A percentile compares a stretch with the other conserved stretches of the same genome.
phyloP scores from a whole-genome alignment of 495 filamentous ascomycete genomes.

The Neurospora sp. region DNA sequence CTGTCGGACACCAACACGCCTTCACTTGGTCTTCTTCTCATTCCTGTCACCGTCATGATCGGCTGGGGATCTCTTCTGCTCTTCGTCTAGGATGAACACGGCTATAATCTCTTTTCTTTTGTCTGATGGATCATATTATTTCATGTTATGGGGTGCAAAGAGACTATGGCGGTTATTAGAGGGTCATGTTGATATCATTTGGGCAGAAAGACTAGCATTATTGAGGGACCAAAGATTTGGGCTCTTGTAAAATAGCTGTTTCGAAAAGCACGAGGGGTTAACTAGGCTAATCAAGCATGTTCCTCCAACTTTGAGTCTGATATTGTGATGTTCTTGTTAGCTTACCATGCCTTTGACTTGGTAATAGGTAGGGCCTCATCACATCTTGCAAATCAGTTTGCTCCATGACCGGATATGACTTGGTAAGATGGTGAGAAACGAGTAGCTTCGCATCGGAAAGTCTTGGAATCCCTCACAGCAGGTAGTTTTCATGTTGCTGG shows the following conservation, averaged over 20 bases:
- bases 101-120: neutral
- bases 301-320: neutral
- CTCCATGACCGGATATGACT: neutral
- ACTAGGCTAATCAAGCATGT: neutral
- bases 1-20: constrained; percentile 5
- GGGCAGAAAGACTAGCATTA: neutral
- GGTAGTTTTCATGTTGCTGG: neutral
- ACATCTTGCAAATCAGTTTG: neutral
- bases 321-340: neutral
- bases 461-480: neutral
- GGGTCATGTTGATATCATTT: neutral
- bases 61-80: neutral
- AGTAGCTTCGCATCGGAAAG: neutral
- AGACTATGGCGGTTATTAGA: neutral
- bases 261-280: neutral
- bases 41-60: neutral
- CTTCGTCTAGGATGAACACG: neutral
- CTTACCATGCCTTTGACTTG: neutral
- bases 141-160: neutral
- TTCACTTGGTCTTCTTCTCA: constrained; percentile 2
- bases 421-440: neutral
- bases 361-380: neutral
- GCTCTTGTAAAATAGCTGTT: neutral
- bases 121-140: neutral
- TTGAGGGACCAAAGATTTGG: neutral